These are phyloP conservation scores for Cystobasidium sp. DNA, from an alignment of 1,284 basidiomycete genomes.

Conservation along the genomic window DNA sequence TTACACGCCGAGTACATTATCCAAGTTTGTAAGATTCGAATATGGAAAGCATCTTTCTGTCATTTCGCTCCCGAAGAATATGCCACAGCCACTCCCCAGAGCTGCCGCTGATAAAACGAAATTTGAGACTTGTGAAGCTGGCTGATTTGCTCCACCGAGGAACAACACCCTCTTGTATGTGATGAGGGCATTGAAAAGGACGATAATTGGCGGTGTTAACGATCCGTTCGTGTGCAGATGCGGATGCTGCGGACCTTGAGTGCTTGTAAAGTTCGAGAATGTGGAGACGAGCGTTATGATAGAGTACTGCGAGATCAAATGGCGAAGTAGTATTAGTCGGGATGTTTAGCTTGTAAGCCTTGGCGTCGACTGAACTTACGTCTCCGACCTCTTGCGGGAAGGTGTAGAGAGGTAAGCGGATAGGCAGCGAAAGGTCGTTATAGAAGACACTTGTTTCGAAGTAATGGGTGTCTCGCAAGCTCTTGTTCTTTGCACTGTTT, in stretches of 20 bases:
- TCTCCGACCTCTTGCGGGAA: conserved; percentile 95
- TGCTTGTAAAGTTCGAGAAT: conserved; percentile 67
- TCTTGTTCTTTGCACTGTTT: conserved; percentile 40
- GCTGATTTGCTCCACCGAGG: conserved; percentile 76
- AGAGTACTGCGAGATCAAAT: conserved; percentile 73
- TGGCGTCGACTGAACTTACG: conserved; percentile 63
- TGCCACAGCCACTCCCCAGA: conserved; percentile 84
- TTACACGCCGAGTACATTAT: conserved; percentile 62
- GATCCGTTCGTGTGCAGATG: conserved; percentile 89
- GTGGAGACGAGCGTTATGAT: conserved; percentile 86
- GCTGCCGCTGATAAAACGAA: conserved; percentile 93
- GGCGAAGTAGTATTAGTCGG: neutral
- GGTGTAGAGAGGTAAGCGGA: conserved; percentile 80
- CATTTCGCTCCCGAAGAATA: conserved; percentile 76
- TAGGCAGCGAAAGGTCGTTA: conserved; percentile 74
- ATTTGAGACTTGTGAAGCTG: conserved; percentile 78
- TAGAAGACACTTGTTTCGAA: conserved; percentile 83
- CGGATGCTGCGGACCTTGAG: conserved; percentile 79
- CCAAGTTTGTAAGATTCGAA: conserved; percentile 82
- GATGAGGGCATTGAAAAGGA: conserved; percentile 92
- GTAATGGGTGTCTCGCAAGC: conserved; percentile 87
- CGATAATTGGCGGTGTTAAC: conserved; percentile 88
- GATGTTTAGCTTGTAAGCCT: neutral
- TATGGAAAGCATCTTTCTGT: conserved; percentile 91
- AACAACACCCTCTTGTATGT: conserved; percentile 94